Evolutionary conservation across 768 basidiomycete genomes (phyloP).

Genomic region (Cystoderma amianthinum): DNA sequence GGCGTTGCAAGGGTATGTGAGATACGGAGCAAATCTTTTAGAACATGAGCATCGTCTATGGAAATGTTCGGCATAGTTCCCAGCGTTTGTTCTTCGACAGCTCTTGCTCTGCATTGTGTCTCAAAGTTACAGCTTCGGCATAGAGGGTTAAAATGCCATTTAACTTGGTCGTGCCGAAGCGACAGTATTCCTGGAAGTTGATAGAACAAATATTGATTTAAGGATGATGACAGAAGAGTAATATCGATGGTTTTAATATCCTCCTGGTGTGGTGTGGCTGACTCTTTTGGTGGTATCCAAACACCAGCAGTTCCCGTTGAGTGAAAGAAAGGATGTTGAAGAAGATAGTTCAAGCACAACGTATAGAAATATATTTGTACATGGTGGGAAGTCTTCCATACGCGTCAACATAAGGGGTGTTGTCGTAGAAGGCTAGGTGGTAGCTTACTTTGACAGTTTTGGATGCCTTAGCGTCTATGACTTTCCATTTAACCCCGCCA

Average conservation of each 20-base stretch:
- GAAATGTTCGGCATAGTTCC: constrained; percentile 43
- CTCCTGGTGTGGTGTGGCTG: constrained; percentile 21
- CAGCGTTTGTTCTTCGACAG: constrained; percentile 27
- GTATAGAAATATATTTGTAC: constrained; percentile 48
- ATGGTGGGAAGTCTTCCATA: constrained; percentile 37
- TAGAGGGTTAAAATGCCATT: constrained; percentile 44
- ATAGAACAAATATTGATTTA: constrained; percentile 36
- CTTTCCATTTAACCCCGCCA: constrained; percentile 32
- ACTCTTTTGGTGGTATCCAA: constrained; percentile 24
- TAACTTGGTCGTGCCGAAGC: constrained; percentile 21
- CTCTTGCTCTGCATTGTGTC: constrained; percentile 23
- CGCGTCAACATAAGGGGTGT: neutral
- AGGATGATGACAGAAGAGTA: constrained; percentile 28
- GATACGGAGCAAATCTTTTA: no score
- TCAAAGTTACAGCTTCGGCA: constrained; percentile 37
- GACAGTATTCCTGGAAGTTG: constrained; percentile 32
- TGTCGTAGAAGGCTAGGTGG: neutral
- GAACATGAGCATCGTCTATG: constrained; percentile 31
- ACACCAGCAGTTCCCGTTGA: no score
- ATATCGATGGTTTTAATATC: constrained; percentile 33
- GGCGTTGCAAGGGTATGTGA: no score
- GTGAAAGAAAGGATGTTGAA: no score
- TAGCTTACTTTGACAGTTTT: constrained; percentile 34
- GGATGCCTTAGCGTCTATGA: constrained; percentile 45
- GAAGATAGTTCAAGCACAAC: no score